A percentile compares a stretch with the other conserved stretches of the same genome.
Conservation (phyloP, 1,284 basidiomycete genomes). For the Ganoderma resinaceum region DNA sequence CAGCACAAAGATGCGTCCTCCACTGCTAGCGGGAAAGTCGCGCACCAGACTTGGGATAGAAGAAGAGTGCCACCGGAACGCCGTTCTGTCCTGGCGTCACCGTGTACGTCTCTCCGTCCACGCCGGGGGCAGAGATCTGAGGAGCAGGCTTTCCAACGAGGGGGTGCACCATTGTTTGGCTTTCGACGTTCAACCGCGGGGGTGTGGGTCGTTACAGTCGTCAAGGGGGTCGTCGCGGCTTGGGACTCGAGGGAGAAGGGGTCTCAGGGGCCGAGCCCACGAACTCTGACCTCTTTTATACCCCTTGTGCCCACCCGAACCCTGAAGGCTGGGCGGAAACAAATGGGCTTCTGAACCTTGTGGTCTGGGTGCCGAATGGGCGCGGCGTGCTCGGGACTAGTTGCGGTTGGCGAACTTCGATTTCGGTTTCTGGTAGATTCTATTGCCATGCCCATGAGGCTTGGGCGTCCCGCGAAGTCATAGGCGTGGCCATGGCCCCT, state of each 20-base stretch:
- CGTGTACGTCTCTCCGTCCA: slow-evolving; percentile 55
- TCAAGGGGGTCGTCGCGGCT: slow-evolving; percentile 21
- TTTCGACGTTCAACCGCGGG: background rate
- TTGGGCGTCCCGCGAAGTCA: background rate
- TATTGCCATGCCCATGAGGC: background rate
- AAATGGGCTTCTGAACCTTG: slow-evolving; percentile 13
- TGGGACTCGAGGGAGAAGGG: slow-evolving; percentile 15
- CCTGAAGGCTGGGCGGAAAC: background rate
- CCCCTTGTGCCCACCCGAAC: slow-evolving; percentile 1
- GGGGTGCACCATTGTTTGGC: slow-evolving; percentile 45
- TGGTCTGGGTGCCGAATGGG: slow-evolving; percentile 14
- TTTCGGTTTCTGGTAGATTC: background rate
- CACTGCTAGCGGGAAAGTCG: slow-evolving; percentile 25
- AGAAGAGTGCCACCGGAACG: slow-evolving; percentile 72
- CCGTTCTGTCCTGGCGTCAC: slow-evolving; percentile 54
- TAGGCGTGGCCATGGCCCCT: background rate
- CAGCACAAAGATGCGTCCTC: background rate
- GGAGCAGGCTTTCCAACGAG: slow-evolving; percentile 60
- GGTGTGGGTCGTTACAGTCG: slow-evolving; percentile 20
- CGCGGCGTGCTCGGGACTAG: slow-evolving; percentile 13
- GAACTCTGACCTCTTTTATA: slow-evolving; percentile 9
- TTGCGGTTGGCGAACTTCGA: slow-evolving; percentile 6
- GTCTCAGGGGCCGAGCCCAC: background rate
- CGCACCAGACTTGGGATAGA: slow-evolving; percentile 72
- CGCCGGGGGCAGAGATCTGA: slow-evolving; percentile 53